These are phyloP conservation scores for Raddia distichophylla DNA, from an alignment of 176 grass and related monocot species.

Conservation along the genomic window DNA sequence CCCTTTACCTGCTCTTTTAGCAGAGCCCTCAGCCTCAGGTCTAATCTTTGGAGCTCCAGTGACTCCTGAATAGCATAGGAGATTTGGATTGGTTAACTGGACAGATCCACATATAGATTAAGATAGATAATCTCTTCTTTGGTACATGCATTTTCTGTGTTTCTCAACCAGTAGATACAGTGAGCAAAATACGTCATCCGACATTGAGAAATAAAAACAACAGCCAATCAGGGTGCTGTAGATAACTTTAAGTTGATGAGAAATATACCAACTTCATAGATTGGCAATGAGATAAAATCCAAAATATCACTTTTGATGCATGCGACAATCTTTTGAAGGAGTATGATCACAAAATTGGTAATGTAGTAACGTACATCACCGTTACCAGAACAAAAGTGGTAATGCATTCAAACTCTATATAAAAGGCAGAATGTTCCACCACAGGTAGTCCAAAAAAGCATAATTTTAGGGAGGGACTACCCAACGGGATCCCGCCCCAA, in stretches of 20 bases:
- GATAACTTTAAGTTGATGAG: background rate
- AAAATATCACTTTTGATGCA: background rate
- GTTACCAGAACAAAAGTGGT: background rate
- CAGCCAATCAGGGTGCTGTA: background rate
- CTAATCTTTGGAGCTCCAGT: conserved; percentile 45
- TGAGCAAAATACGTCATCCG: conserved; percentile 2
- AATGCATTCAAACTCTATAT: conserved; percentile 22
- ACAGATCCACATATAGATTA: conserved; percentile 16
- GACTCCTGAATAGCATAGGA: conserved; percentile 47
- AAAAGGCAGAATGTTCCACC: background rate
- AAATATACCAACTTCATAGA: background rate
- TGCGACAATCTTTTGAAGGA: background rate
- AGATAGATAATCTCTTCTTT: background rate
- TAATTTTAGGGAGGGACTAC: too few species aligned
- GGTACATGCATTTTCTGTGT: background rate
- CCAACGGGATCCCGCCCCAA: too few species aligned
- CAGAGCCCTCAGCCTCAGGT: conserved; percentile 45
- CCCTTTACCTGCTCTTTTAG: conserved; percentile 63
- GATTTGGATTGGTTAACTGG: conserved; percentile 7
- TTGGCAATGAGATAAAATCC: background rate
- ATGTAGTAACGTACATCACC: background rate
- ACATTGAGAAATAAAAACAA: background rate
- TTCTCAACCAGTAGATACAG: background rate
- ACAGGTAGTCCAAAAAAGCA: background rate
- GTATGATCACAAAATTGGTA: background rate